Percentiles rank a stretch among this genome's conserved stretches.
These are phyloP conservation scores for Trichoderma polysporum DNA, from an alignment of 2,329 filamentous ascomycete species.

Conservation along the genomic window DNA sequence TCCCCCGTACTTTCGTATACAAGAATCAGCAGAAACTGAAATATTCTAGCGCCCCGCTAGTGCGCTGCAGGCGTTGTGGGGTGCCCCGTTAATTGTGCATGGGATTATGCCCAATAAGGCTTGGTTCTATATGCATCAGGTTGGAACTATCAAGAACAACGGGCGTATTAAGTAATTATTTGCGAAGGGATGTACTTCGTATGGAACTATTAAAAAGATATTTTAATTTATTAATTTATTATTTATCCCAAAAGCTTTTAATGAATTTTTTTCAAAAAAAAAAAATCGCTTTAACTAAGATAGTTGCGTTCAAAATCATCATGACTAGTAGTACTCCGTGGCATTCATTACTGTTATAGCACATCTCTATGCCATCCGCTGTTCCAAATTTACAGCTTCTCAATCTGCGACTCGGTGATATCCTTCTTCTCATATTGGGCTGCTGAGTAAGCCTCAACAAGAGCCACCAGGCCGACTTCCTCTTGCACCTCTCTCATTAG, in stretches of 20 bases:
- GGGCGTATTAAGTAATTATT: neutral
- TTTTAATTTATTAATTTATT: neutral
- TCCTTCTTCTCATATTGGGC: slow-evolving; percentile 14
- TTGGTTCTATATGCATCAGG: neutral
- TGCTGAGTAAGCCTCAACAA: neutral
- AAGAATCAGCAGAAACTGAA: neutral
- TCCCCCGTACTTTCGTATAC: neutral
- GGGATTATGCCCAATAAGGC: neutral
- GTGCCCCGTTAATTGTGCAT: slow-evolving; percentile 18
- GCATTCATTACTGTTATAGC: neutral
- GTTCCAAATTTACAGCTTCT: neutral
- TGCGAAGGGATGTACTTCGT: too few species aligned
- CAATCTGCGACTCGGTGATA: slow-evolving; percentile 9
- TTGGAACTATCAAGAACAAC: neutral
- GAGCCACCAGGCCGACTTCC: slow-evolving; percentile 27
- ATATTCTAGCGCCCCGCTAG: slow-evolving; percentile 19
- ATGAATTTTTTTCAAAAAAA: neutral
- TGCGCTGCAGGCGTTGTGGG: neutral
- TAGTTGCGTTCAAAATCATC: neutral
- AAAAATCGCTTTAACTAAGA: neutral
- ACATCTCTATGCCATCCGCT: neutral
- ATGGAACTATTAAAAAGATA: too few species aligned
- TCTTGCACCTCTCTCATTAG: slow-evolving; percentile 28
- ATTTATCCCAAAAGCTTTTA: neutral
- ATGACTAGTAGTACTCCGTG: slow-evolving; percentile 1